These are phyloP conservation scores for Eucalyptus polyanthemos DNA, from an alignment of 345 rosid species.

Conservation along the genomic window DNA sequence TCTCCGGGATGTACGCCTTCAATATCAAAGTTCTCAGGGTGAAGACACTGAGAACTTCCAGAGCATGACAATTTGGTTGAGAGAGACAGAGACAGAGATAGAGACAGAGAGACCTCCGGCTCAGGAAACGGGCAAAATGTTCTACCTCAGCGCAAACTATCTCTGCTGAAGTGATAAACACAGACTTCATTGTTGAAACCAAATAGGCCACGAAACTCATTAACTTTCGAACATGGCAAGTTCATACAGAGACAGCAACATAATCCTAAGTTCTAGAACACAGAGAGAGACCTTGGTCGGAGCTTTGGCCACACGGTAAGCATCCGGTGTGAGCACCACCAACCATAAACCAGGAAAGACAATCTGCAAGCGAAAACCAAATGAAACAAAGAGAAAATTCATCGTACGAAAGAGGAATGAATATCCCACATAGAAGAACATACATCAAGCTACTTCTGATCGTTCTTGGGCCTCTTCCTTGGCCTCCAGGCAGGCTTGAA, in stretches of 20 bases:
- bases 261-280: not conserved
- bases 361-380: slow-evolving; percentile 13
- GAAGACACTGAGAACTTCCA: not conserved
- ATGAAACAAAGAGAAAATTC: not conserved
- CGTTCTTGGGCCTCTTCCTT: slow-evolving; percentile 51
- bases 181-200: not conserved
- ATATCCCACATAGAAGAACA: not conserved
- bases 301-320: slow-evolving; percentile 34
- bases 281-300: slow-evolving; percentile 40
- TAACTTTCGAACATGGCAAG: not conserved
- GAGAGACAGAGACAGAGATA: not conserved
- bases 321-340: slow-evolving; percentile 69
- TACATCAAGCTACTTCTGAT: slow-evolving; percentile 78
- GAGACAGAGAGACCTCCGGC: not conserved
- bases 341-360: slow-evolving; percentile 77
- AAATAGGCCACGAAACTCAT: not conserved
- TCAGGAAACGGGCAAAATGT: not conserved
- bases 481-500: slow-evolving; percentile 70
- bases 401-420: not conserved
- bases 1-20: not conserved
- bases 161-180: not conserved
- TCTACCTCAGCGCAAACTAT: not conserved
- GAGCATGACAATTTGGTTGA: not conserved
- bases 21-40: not conserved
- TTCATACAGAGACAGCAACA: not conserved